Conservation (phyloP, 345 rosid genomes). For the Populus simonii region DNA sequence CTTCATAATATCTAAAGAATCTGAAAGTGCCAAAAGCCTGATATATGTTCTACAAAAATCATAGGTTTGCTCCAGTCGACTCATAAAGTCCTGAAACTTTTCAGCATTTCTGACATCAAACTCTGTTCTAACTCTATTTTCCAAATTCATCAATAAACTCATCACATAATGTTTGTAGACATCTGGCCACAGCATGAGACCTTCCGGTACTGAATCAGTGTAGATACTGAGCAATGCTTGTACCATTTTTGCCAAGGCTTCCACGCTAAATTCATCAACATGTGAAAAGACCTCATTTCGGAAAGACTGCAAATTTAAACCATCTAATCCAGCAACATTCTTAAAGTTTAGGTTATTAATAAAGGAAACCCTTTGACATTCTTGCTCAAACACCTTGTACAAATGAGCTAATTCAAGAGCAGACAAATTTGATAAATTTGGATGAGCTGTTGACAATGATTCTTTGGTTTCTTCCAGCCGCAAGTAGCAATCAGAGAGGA, state of each 20-base stretch:
- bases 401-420: slow-evolving; percentile 38
- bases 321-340: slow-evolving; percentile 60
- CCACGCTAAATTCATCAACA: slow-evolving; percentile 54
- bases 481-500: slow-evolving; percentile 72
- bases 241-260: slow-evolving; percentile 86
- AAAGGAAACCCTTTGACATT: slow-evolving; percentile 76
- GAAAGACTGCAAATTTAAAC: slow-evolving; percentile 61
- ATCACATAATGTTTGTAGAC: slow-evolving; percentile 62
- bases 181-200: slow-evolving; percentile 61
- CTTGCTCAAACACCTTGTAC: slow-evolving; percentile 63
- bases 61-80: slow-evolving; percentile 67
- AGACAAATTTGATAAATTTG: slow-evolving; percentile 32
- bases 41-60: slow-evolving; percentile 52
- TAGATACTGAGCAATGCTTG: slow-evolving; percentile 41
- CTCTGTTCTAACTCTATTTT: slow-evolving; percentile 42
- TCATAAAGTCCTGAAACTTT: slow-evolving; percentile 55
- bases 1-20: slow-evolving; percentile 61
- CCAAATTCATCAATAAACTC: slow-evolving; percentile 49
- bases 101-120: slow-evolving; percentile 52
- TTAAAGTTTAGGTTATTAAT: slow-evolving; percentile 78
- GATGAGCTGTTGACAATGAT: slow-evolving; percentile 25
- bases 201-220: slow-evolving; percentile 45
- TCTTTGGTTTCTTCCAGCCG: slow-evolving; percentile 51
- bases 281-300: slow-evolving; percentile 59
- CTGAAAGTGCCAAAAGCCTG: slow-evolving; percentile 56